A percentile compares a stretch with the other conserved stretches of the same genome.
These are phyloP conservation scores for Trichoderma virens DNA, from an alignment of 495 filamentous ascomycete species.

Conservation along the genomic window DNA sequence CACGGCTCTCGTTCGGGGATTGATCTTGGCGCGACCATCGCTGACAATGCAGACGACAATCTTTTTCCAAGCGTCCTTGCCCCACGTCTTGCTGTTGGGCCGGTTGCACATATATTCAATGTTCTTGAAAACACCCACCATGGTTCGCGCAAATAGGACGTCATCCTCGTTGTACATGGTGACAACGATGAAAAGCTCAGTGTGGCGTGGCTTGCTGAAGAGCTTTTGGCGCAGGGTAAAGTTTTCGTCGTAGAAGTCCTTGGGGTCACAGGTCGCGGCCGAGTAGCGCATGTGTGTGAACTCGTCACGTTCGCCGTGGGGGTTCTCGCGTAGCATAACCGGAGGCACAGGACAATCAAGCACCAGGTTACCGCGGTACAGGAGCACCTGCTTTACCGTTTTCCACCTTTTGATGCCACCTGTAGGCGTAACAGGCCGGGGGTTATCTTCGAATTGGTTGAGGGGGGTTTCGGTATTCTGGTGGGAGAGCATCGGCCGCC, in stretches of 20 bases:
- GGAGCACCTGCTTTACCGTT: slow-evolving; percentile 94
- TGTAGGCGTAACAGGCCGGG: slow-evolving; percentile 35
- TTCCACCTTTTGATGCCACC: slow-evolving; percentile 84
- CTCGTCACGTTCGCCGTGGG: slow-evolving; percentile 88
- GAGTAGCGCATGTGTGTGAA: slow-evolving; percentile 99
- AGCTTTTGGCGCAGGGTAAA: slow-evolving; percentile 92
- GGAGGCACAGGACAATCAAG: slow-evolving; percentile 95
- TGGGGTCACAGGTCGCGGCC: slow-evolving; percentile 91
- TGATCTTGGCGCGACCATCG: slow-evolving; percentile 97
- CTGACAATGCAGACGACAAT: slow-evolving; percentile 98
- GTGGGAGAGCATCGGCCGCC: slow-evolving; percentile 43
- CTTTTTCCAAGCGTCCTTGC: slow-evolving; percentile 98
- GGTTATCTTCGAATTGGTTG: slow-evolving; percentile 44
- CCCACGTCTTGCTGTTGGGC: slow-evolving; percentile 91
- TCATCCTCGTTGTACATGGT: slow-evolving; percentile 99
- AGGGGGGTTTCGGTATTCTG: slow-evolving; percentile 32
- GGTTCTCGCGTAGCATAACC: slow-evolving; percentile 73
- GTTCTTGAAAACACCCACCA: slow-evolving; percentile 98
- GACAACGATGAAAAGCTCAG: slow-evolving; percentile 94
- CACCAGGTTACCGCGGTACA: slow-evolving; percentile 95
- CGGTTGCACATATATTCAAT: slow-evolving; percentile 94
- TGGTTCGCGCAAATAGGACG: slow-evolving; percentile 88
- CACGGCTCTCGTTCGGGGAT: slow-evolving; percentile 81
- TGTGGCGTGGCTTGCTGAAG: slow-evolving; percentile 87
- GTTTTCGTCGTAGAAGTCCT: slow-evolving; percentile 75